Conservation (phyloP, 2,329 filamentous ascomycete species). For the Cryphonectria nitschkei region DNA sequence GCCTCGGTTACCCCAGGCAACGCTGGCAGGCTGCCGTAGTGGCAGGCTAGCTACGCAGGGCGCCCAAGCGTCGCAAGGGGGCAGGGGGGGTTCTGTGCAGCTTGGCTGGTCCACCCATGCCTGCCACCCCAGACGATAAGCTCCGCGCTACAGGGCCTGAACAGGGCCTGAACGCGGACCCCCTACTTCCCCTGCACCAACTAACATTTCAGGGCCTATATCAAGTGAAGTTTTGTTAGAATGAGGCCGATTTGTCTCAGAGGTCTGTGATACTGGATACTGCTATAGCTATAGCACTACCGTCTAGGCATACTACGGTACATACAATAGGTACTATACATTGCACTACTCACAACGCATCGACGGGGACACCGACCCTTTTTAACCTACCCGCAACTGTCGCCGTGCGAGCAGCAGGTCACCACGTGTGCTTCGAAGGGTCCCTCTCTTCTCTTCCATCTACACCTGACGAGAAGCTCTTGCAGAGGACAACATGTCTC, state of each 20-base stretch:
- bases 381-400: not conserved
- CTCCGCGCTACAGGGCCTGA: not conserved
- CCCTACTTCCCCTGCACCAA: not conserved
- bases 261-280: too few species aligned
- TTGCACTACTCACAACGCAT: not conserved
- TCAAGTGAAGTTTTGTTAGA: not conserved
- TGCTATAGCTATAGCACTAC: not conserved
- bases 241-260: not conserved
- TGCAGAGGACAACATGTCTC: not conserved
- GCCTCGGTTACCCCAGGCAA: slow-evolving; percentile 9
- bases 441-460: not conserved
- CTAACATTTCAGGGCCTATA: not conserved
- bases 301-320: too few species aligned
- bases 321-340: not conserved
- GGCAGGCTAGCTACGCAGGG: not conserved
- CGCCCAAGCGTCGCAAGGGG: not conserved
- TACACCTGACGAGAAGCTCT: not conserved
- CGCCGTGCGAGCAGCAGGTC: not conserved
- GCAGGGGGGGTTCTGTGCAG: not conserved
- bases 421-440: slow-evolving; percentile 1
- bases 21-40: not conserved
- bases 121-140: not conserved
- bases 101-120: not conserved
- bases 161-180: not conserved
- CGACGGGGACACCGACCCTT: slow-evolving; percentile 10